These are phyloP conservation scores for Suhomyces maxii DNA, from an alignment of 1,139 yeast species.

Conservation along the genomic window DNA sequence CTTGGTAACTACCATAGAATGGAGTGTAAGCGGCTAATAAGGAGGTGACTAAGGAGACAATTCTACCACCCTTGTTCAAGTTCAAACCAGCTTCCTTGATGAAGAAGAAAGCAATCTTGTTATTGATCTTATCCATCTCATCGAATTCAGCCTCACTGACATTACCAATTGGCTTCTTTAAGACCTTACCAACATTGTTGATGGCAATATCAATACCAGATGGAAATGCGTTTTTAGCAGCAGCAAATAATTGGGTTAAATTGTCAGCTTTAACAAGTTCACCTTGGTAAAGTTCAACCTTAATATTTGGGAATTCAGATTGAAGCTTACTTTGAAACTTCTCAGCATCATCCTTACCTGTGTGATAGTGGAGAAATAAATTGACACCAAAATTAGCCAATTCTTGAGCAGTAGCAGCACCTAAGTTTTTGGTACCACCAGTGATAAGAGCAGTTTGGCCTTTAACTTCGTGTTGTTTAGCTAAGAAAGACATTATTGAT, in stretches of 20 bases:
- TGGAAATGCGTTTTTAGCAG: slow-evolving; percentile 46
- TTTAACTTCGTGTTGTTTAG: not conserved
- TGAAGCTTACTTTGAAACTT: slow-evolving; percentile 39
- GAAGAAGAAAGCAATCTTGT: slow-evolving; percentile 63
- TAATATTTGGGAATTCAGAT: slow-evolving; percentile 28
- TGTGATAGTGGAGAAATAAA: slow-evolving; percentile 58
- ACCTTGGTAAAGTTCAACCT: slow-evolving; percentile 48
- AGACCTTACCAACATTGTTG: slow-evolving; percentile 65
- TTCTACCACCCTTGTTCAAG: slow-evolving; percentile 53
- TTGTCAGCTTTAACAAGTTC: slow-evolving; percentile 45
- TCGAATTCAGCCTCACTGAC: slow-evolving; percentile 55
- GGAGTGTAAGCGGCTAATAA: slow-evolving; percentile 66
- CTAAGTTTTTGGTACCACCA: slow-evolving; percentile 69
- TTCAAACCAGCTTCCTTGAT: slow-evolving; percentile 55
- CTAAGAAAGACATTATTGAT: not conserved
- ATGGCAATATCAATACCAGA: slow-evolving; percentile 59
- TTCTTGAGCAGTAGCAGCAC: slow-evolving; percentile 57
- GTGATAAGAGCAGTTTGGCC: slow-evolving; percentile 60
- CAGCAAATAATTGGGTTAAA: slow-evolving; percentile 44
- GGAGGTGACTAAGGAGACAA: slow-evolving; percentile 61
- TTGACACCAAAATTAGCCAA: slow-evolving; percentile 58
- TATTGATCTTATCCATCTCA: slow-evolving; percentile 51
- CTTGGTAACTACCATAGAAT: slow-evolving; percentile 57
- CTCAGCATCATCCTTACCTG: slow-evolving; percentile 38
- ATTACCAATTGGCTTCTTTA: slow-evolving; percentile 58